Conservation (phyloP, 1,139 yeast genomes). For the Yamadazyma aaseri region DNA sequence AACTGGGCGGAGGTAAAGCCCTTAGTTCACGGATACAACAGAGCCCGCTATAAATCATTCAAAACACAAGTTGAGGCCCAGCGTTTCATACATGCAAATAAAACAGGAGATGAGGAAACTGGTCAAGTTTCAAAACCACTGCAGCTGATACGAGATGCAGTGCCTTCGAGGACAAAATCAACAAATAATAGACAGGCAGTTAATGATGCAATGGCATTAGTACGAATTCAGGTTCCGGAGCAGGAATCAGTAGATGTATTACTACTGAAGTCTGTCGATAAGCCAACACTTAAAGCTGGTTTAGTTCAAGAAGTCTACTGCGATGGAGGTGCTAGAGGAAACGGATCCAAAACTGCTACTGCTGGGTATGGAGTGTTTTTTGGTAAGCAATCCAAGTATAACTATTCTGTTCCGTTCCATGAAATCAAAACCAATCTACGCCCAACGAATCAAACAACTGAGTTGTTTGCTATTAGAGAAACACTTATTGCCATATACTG, state of each 20-base stretch:
- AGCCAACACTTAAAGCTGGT: no score
- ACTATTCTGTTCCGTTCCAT: slow-evolving; percentile 42
- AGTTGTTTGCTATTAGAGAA: slow-evolving; percentile 60
- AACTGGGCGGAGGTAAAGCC: slow-evolving; percentile 49
- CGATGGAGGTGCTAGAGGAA: slow-evolving; percentile 66
- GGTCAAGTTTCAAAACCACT: no score
- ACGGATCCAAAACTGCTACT: slow-evolving; percentile 49
- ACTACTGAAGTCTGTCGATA: no score
- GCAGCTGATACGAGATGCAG: no score
- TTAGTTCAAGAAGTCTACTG: no score
- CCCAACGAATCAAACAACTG: slow-evolving; percentile 83
- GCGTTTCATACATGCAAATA: slow-evolving; percentile 1
- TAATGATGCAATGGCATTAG: no score
- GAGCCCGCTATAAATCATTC: slow-evolving; percentile 59
- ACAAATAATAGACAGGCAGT: no score
- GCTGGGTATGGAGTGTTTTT: slow-evolving; percentile 70
- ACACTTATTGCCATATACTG: slow-evolving; percentile 47
- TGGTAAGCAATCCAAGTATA: slow-evolving; percentile 51
- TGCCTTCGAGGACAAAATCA: no score
- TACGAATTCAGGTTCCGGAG: no score
- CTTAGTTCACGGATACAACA: slow-evolving; percentile 49
- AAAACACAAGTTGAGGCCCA: slow-evolving; percentile 40
- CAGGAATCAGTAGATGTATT: no score
- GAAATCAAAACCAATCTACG: background rate
- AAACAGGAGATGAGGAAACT: no score